Evolutionary conservation across 148 eudicot genomes (phyloP).

Genomic region (Rhododendron mucronatum): DNA sequence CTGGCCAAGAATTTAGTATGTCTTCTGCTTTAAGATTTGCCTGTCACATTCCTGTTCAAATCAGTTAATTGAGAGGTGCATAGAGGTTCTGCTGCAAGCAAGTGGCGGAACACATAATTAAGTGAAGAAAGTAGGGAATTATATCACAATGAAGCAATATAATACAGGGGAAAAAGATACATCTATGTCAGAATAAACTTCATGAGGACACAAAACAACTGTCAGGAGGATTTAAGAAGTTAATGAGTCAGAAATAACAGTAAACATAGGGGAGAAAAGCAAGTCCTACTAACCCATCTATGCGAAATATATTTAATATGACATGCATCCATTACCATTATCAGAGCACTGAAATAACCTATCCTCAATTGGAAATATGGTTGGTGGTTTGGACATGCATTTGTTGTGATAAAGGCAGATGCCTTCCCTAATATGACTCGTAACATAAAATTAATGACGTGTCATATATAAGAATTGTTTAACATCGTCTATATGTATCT

Average conservation of each 20-base stretch:
- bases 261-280: background rate
- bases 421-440: background rate
- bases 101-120: background rate
- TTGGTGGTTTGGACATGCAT: background rate
- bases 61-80: conserved; percentile 47
- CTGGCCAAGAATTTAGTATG: conserved; percentile 85
- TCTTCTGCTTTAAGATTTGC: conserved; percentile 87
- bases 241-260: background rate
- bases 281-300: background rate
- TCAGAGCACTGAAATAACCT: background rate
- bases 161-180: background rate
- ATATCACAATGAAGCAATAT: background rate
- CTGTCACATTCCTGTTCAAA: conserved; percentile 81
- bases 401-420: background rate
- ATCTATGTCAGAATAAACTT: background rate
- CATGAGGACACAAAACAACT: background rate
- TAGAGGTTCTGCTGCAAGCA: conserved; percentile 7
- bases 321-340: background rate
- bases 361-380: background rate
- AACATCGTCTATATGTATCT: background rate
- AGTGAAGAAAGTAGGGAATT: background rate
- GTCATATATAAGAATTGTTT: background rate
- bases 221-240: background rate
- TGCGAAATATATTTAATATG: no score
- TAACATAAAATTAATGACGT: background rate